Percentiles rank a stretch among this genome's conserved stretches.
These are phyloP conservation scores for Mycena vulgaris DNA, from an alignment of 768 basidiomycete genomes.

Conservation along the genomic window DNA sequence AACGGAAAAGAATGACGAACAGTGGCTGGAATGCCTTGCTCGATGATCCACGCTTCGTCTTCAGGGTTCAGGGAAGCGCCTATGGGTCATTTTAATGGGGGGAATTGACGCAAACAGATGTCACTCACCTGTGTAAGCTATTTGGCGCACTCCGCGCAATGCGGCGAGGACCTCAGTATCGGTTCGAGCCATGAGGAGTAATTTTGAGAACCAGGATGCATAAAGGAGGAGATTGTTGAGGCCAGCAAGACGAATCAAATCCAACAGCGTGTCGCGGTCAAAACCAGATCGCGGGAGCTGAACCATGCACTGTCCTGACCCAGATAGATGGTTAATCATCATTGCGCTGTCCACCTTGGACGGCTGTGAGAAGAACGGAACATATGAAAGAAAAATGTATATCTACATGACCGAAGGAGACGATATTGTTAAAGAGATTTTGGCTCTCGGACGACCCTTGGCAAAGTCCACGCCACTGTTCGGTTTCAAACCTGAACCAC, in stretches of 20 bases:
- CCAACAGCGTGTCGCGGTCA: constrained; percentile 33
- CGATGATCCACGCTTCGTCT: background rate
- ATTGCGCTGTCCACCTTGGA: background rate
- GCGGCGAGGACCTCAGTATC: constrained; percentile 29
- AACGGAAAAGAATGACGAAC: background rate
- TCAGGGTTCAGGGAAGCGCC: background rate
- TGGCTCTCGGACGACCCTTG: constrained; percentile 1
- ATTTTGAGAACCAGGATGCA: constrained; percentile 40
- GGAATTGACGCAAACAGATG: constrained; percentile 17
- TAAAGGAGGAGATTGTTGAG: constrained; percentile 40
- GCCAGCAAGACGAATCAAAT: constrained; percentile 31
- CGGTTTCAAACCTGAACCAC: background rate
- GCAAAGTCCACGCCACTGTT: background rate
- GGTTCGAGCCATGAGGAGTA: constrained; percentile 33
- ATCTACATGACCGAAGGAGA: background rate
- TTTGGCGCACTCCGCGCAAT: constrained; percentile 35
- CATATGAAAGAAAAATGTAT: background rate
- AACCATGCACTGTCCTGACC: constrained; percentile 37
- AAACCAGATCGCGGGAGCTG: constrained; percentile 40
- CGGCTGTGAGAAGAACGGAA: background rate
- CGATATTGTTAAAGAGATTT: constrained; percentile 8
- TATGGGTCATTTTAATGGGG: background rate
- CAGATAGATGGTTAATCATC: constrained; percentile 24
- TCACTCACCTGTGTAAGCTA: constrained; percentile 41
- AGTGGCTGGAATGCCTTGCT: constrained; percentile 9